These are phyloP conservation scores for Gyrodon lividus DNA, from an alignment of 768 basidiomycete species.

Conservation along the genomic window DNA sequence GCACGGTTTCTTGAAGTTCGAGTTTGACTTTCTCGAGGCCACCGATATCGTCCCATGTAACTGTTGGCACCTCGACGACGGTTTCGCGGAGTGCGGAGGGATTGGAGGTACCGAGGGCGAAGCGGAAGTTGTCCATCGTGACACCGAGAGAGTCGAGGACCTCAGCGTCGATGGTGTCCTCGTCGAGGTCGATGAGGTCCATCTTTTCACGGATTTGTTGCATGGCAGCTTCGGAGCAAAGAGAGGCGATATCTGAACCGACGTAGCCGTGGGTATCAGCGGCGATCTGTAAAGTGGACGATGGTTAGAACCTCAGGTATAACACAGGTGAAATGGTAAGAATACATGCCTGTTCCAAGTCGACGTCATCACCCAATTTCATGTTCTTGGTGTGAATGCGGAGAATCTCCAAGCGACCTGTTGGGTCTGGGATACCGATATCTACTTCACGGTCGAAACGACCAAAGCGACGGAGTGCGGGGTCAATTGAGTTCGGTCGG, in stretches of 20 bases:
- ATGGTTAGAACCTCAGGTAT: slow-evolving; percentile 6
- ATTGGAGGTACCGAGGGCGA: slow-evolving; percentile 95
- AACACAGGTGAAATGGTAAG: neutral
- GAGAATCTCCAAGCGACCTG: slow-evolving; percentile 97
- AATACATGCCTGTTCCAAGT: slow-evolving; percentile 79
- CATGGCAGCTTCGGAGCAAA: slow-evolving; percentile 99
- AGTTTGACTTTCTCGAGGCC: slow-evolving; percentile 99
- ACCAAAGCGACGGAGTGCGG: slow-evolving; percentile 97
- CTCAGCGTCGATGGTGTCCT: slow-evolving; percentile 99
- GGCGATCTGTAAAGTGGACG: slow-evolving; percentile 65
- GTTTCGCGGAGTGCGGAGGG: slow-evolving; percentile 99
- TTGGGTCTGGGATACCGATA: slow-evolving; percentile 98
- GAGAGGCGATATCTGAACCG: slow-evolving; percentile 94
- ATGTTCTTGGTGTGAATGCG: slow-evolving; percentile 99
- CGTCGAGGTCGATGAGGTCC: slow-evolving; percentile 93
- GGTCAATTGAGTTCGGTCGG: slow-evolving; percentile 98
- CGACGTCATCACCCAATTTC: slow-evolving; percentile 96
- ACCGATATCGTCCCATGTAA: slow-evolving; percentile 99
- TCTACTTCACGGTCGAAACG: slow-evolving; percentile 99
- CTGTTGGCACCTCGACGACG: slow-evolving; percentile 97
- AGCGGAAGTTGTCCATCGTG: slow-evolving; percentile 99
- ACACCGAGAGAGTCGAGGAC: slow-evolving; percentile 98
- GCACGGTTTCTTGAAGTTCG: slow-evolving; percentile 98
- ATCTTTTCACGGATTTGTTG: slow-evolving; percentile 99
- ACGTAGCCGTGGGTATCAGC: slow-evolving; percentile 99